phyloP scores from a whole-genome alignment of 78 protist genomes.

The Reticulomyxa filosa region DNA sequence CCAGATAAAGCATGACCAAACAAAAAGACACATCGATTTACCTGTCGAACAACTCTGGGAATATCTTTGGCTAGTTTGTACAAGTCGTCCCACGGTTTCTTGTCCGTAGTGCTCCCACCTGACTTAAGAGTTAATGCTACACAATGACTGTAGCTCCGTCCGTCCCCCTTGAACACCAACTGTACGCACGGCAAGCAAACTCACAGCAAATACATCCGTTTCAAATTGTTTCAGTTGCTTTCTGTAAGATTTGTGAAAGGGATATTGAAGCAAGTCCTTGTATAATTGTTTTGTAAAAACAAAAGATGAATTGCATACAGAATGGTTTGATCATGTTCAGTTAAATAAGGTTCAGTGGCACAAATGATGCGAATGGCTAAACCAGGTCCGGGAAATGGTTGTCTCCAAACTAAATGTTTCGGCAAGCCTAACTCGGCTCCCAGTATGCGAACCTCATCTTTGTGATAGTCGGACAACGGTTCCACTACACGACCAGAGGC shows the following conservation, averaged over 20 bases:
- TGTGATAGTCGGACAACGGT: conserved; percentile 61
- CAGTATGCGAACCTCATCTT: conserved; percentile 75
- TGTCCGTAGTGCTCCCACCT: neutral
- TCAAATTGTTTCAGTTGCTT: neutral
- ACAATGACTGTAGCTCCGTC: conserved; percentile 53
- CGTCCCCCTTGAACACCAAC: conserved; percentile 88
- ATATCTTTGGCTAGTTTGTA: conserved; percentile 32
- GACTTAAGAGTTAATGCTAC: neutral
- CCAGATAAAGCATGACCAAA: conserved; percentile 27
- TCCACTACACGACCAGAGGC: conserved; percentile 66
- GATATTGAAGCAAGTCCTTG: neutral
- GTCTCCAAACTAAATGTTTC: conserved; percentile 60
- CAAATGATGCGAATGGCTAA: conserved; percentile 73
- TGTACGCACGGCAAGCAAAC: conserved; percentile 52
- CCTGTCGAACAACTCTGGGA: conserved; percentile 51
- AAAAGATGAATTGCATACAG: neutral
- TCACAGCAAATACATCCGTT: neutral
- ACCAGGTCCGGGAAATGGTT: conserved; percentile 95
- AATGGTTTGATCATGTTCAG: neutral
- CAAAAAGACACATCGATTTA: conserved; percentile 49
- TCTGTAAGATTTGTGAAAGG: neutral
- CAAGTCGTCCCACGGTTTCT: conserved; percentile 26
- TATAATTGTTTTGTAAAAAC: neutral
- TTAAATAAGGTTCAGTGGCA: conserved; percentile 32
- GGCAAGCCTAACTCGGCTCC: conserved; percentile 65